These are phyloP conservation scores for Coemansia sp. DNA, from an alignment of 192 early-diverging fungal genomes.

Conservation along the genomic window DNA sequence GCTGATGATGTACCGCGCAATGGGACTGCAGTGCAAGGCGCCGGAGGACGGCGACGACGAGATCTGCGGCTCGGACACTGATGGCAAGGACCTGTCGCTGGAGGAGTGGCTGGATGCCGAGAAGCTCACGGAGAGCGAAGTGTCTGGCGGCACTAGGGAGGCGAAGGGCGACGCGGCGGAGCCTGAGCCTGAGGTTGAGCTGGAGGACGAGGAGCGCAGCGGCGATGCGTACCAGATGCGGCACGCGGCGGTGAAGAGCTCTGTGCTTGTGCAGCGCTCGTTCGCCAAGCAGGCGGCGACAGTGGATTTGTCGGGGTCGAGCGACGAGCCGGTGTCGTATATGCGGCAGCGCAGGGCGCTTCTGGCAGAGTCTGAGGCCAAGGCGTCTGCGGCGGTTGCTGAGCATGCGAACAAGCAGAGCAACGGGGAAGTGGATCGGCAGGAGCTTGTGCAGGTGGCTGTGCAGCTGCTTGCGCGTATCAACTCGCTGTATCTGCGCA, in stretches of 20 bases:
- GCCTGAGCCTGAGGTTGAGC: conserved; percentile 47
- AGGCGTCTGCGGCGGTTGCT: neutral
- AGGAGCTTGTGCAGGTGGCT: conserved; percentile 25
- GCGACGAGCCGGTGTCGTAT: conserved; percentile 49
- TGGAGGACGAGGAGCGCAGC: conserved; percentile 31
- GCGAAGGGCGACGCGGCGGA: conserved; percentile 10
- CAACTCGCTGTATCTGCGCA: conserved; percentile 42
- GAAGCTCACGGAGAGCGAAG: conserved; percentile 35
- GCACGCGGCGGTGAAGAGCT: conserved; percentile 22
- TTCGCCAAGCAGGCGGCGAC: conserved; percentile 22
- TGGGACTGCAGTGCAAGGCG: conserved; percentile 51
- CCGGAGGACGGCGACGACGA: conserved; percentile 26
- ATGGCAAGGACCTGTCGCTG: conserved; percentile 29
- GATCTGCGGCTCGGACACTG: conserved; percentile 15
- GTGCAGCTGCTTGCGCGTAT: conserved; percentile 42
- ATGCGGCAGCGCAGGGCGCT: conserved; percentile 38
- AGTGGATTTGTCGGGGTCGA: neutral
- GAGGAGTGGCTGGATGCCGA: conserved; percentile 52
- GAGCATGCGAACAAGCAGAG: neutral
- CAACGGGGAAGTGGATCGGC: conserved; percentile 3
- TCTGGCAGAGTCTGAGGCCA: neutral
- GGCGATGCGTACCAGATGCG: conserved; percentile 16
- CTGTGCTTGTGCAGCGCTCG: conserved; percentile 34
- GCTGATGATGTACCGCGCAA: conserved; percentile 50
- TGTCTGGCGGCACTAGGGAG: conserved; percentile 11